Percentiles rank a stretch among this genome's conserved stretches.
phyloP scores from a whole-genome alignment of 257 asterid genomes.

The Ligustrum vulgare region DNA sequence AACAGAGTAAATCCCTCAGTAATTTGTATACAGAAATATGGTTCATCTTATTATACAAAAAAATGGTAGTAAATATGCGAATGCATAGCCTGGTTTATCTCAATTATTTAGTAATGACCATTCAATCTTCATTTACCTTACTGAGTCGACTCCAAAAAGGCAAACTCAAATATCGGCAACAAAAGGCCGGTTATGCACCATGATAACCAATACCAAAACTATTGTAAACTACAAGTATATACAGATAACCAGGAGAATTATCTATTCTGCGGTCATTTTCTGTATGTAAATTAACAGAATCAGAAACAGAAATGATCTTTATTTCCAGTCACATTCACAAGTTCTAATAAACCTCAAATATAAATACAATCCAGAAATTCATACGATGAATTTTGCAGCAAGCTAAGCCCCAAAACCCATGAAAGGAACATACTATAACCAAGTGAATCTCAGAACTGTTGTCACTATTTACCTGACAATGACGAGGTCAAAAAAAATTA shows the following conservation, averaged over 20 bases:
- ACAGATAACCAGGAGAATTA: background rate
- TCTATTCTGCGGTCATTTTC: background rate
- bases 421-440: no score
- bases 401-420: no score
- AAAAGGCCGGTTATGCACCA: background rate
- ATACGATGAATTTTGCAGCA: no score
- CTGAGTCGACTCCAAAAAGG: background rate
- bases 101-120: background rate
- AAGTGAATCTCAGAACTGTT: no score
- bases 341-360: conserved; percentile 55
- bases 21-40: background rate
- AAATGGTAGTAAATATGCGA: background rate
- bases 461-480: no score
- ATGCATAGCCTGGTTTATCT: background rate
- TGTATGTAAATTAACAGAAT: background rate
- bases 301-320: background rate
- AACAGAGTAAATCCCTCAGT: background rate
- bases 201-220: background rate
- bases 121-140: background rate
- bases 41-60: background rate
- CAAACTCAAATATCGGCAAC: background rate
- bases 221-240: background rate
- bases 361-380: no score
- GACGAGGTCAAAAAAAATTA: no score
- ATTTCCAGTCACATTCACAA: conserved; percentile 33